These are phyloP conservation scores for Coemansia reversa DNA, from an alignment of 192 early-diverging fungal genomes.

Conservation along the genomic window DNA sequence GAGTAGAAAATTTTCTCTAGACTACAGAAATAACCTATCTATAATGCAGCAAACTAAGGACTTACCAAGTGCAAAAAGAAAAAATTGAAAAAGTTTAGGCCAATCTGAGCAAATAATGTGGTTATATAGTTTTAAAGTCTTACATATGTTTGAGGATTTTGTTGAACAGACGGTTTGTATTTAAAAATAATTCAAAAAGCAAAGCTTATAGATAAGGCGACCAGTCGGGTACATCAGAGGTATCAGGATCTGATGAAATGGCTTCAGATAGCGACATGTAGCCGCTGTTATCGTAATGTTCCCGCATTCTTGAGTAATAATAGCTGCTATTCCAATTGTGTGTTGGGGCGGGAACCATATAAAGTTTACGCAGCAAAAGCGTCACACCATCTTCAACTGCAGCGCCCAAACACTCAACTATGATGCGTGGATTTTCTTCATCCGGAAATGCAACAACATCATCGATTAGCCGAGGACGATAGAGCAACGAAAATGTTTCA, in stretches of 20 bases:
- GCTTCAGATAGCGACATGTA: constrained; percentile 37
- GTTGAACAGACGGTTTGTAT: no score
- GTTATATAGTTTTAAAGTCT: no score
- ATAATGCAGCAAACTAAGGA: no score
- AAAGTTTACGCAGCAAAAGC: constrained; percentile 27
- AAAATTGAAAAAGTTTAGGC: no score
- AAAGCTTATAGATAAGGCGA: no score
- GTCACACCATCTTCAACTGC: constrained; percentile 36
- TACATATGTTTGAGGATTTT: no score
- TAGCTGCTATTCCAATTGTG: constrained; percentile 15
- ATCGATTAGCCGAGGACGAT: constrained; percentile 32
- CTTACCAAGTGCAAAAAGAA: no score
- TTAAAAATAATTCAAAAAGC: no score
- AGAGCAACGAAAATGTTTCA: constrained; percentile 32
- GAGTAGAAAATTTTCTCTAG: no score
- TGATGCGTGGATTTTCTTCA: constrained; percentile 17
- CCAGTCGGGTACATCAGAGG: constrained; percentile 27
- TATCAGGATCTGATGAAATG: constrained; percentile 36
- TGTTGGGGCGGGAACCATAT: constrained; percentile 16
- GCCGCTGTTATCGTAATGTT: constrained; percentile 11
- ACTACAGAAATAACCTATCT: no score
- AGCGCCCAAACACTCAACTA: constrained; percentile 38
- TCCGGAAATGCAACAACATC: constrained; percentile 27
- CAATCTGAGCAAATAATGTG: no score
- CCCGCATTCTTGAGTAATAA: background rate